phyloP scores from a whole-genome alignment of 176 grass and related monocot species.

The Triticum urartu region DNA sequence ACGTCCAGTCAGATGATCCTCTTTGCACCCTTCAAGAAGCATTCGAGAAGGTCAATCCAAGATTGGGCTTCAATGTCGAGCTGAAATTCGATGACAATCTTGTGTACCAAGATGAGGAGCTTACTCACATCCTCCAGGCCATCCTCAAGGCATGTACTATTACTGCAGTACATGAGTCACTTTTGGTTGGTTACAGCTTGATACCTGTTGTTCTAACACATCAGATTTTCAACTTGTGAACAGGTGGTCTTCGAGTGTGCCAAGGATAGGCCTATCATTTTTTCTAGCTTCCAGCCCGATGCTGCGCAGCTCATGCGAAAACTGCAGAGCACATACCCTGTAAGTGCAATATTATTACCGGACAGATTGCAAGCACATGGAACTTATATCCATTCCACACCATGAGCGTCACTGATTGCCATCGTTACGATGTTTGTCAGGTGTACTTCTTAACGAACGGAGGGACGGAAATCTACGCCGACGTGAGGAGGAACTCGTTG shows the following conservation, averaged over 20 bases:
- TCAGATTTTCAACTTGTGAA: not conserved
- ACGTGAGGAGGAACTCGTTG: constrained; percentile 74
- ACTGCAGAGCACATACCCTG: constrained; percentile 74
- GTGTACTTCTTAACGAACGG: constrained; percentile 94
- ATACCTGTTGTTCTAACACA: not conserved
- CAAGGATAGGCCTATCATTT: constrained; percentile 76
- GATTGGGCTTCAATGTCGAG: constrained; percentile 86
- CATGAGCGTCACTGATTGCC: not conserved
- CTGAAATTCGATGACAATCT: constrained; percentile 79
- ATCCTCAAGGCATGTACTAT: constrained; percentile 45
- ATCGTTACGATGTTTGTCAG: constrained; percentile 23
- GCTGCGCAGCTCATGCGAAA: constrained; percentile 59
- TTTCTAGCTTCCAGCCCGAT: constrained; percentile 95
- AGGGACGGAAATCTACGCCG: constrained; percentile 49
- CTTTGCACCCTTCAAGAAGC: constrained; percentile 79
- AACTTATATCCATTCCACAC: not conserved
- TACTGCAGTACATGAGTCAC: not conserved
- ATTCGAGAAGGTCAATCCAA: constrained; percentile 63
- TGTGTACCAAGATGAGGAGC: constrained; percentile 63
- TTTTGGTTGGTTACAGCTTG: not conserved
- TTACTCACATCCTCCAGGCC: constrained; percentile 49
- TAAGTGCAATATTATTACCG: constrained; percentile 27
- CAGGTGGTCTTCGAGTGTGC: constrained; percentile 65
- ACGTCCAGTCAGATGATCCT: constrained; percentile 67
- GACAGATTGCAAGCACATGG: not conserved